phyloP scores from a whole-genome alignment of 495 filamentous ascomycete genomes.

The Penicillium longicatenatum region DNA sequence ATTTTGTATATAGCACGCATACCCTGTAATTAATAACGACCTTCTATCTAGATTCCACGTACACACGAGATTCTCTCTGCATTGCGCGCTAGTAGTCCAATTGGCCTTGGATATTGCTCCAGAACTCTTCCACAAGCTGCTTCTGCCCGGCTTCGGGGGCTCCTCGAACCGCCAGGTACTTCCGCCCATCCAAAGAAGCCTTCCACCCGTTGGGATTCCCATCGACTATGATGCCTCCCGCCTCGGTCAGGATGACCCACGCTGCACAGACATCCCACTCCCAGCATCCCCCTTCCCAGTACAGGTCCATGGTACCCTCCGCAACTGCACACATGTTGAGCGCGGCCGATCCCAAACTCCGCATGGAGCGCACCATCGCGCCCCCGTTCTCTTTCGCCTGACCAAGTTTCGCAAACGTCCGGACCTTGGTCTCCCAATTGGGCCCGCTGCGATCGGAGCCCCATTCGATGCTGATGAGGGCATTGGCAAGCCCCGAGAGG shows the following conservation, averaged over 20 bases:
- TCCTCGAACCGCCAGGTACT: conserved; percentile 76
- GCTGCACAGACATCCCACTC: conserved; percentile 93
- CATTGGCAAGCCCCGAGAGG: conserved; percentile 58
- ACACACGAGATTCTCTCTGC: conserved; percentile 16
- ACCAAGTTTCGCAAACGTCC: conserved; percentile 69
- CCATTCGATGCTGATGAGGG: conserved; percentile 77
- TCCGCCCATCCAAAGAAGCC: conserved; percentile 69
- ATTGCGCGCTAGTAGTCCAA: conserved; percentile 32
- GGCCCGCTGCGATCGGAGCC: conserved; percentile 68
- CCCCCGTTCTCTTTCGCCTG: conserved; percentile 66
- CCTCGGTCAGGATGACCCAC: conserved; percentile 85
- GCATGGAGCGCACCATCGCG: conserved; percentile 79
- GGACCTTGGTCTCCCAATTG: conserved; percentile 74
- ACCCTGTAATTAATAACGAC: neutral
- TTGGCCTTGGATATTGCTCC: conserved; percentile 50
- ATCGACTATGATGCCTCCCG: conserved; percentile 77
- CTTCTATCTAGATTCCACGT: neutral
- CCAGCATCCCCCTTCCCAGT: conserved; percentile 95
- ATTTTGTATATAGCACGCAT: neutral
- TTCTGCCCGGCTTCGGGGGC: conserved; percentile 63
- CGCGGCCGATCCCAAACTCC: conserved; percentile 77
- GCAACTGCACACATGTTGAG: conserved; percentile 84
- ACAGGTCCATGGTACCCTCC: conserved; percentile 74
- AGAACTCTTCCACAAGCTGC: conserved; percentile 81
- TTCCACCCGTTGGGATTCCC: conserved; percentile 81